Percentiles rank a stretch among this genome's conserved stretches.
Evolutionary conservation across 495 filamentous ascomycete species (phyloP).

Genomic region (Cercophora samala): DNA sequence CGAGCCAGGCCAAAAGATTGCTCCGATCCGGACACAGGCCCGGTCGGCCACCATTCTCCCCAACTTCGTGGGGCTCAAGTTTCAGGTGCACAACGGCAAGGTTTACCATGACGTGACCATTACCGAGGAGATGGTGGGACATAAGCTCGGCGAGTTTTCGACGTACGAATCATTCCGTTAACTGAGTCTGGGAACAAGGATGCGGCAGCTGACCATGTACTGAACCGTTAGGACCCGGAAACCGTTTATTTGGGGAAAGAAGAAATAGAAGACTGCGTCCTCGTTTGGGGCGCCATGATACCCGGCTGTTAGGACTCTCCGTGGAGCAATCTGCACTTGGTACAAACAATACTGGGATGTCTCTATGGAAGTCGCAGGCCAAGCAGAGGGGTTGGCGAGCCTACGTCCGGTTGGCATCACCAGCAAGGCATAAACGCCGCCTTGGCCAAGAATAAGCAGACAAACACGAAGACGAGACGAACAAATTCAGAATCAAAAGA

Average conservation of each 20-base stretch:
- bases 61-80: slow-evolving; percentile 89
- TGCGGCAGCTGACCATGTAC: not conserved
- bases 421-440: not conserved
- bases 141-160: slow-evolving; percentile 95
- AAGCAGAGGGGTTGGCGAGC: not conserved
- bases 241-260: slow-evolving; percentile 57
- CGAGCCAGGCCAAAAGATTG: slow-evolving; percentile 57
- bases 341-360: too few species aligned
- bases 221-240: slow-evolving; percentile 69
- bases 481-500: too few species aligned
- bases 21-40: slow-evolving; percentile 83
- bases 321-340: not conserved
- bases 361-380: too few species aligned
- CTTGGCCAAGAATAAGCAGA: too few species aligned
- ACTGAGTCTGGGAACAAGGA: not conserved
- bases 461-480: too few species aligned
- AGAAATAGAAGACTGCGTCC: slow-evolving; percentile 3
- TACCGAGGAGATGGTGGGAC: slow-evolving; percentile 97
- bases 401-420: not conserved
- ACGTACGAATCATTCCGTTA: slow-evolving; percentile 53
- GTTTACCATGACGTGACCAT: slow-evolving; percentile 81
- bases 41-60: slow-evolving; percentile 91
- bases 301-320: not conserved
- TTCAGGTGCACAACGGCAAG: slow-evolving; percentile 95
- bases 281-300: slow-evolving; percentile 7